phyloP scores from a whole-genome alignment of 2,329 filamentous ascomycete genomes.

The Verticillium nubilum region DNA sequence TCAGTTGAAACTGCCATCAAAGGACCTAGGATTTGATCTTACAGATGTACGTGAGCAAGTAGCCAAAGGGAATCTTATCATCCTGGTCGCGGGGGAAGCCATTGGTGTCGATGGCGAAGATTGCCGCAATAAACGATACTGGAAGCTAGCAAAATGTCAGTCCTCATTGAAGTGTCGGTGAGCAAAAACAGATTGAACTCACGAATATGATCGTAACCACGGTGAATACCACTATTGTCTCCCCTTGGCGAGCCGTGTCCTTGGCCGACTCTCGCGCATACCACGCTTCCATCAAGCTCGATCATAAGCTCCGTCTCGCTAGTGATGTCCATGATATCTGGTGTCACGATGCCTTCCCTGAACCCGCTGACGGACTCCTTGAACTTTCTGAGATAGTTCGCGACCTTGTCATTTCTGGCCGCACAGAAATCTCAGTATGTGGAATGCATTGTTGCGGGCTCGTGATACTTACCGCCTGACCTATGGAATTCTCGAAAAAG shows the following conservation, averaged over 20 bases:
- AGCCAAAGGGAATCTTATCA: constrained; percentile 7
- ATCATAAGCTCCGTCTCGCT: constrained; percentile 5
- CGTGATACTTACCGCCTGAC: constrained; percentile 1
- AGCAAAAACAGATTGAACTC: background rate
- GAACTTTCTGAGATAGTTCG: background rate
- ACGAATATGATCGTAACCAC: constrained; percentile 14
- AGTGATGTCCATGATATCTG: constrained; percentile 13
- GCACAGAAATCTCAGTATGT: constrained; percentile 3
- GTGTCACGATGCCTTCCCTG: constrained; percentile 18
- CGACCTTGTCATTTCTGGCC: background rate
- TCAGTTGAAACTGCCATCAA: background rate
- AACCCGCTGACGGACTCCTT: constrained; percentile 5
- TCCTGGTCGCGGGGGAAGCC: background rate
- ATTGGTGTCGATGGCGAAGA: constrained; percentile 8
- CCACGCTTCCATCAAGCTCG: constrained; percentile 6
- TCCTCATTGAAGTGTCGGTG: background rate
- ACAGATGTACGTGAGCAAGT: constrained; percentile 8
- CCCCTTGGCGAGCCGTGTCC: constrained; percentile 8
- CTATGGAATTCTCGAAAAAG: constrained; percentile 8
- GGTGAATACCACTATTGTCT: constrained; percentile 12
- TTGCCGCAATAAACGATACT: constrained; percentile 3
- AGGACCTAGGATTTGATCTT: background rate
- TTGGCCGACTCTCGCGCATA: constrained; percentile 5
- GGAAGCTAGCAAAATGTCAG: background rate
- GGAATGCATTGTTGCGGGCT: constrained; percentile 8